phyloP scores from a whole-genome alignment of 192 early-diverging fungal species.

The Linderina pennispora region DNA sequence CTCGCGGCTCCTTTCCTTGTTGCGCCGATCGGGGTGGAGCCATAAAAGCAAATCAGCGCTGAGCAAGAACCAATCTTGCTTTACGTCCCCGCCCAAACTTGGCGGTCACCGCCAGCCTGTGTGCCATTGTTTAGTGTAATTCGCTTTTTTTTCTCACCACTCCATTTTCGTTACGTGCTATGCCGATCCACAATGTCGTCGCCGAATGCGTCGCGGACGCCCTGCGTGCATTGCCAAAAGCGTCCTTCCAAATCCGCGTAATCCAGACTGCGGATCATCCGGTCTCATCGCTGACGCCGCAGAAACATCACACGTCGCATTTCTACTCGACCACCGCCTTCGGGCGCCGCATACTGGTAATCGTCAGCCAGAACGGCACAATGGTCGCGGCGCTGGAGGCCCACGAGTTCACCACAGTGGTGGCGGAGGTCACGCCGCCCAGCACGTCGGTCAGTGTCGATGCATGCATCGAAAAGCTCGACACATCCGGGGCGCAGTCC shows the following conservation, averaged over 20 bases:
- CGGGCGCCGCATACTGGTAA: constrained; percentile 29
- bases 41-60: too few relatives aligned
- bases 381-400: constrained; percentile 36
- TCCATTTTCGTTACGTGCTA: too few relatives aligned
- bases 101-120: too few relatives aligned
- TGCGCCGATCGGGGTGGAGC: too few relatives aligned
- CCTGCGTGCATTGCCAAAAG: constrained; percentile 21
- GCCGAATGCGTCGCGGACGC: constrained; percentile 18
- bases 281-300: constrained; percentile 36
- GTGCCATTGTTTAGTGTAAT: too few relatives aligned
- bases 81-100: too few relatives aligned
- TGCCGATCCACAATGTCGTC: too few relatives aligned
- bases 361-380: constrained; percentile 20
- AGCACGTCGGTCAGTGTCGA: constrained; percentile 13
- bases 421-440: constrained; percentile 6
- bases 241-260: constrained; percentile 18
- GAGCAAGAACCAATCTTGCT: too few relatives aligned
- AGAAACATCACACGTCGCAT: constrained; percentile 15
- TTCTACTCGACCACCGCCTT: constrained; percentile 16
- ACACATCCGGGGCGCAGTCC: constrained; percentile 30
- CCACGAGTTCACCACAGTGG: constrained; percentile 29
- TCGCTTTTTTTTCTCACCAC: too few relatives aligned
- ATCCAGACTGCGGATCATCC: constrained; percentile 25
- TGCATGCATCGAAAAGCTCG: constrained; percentile 40
- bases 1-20: too few relatives aligned